A percentile compares a stretch with the other conserved stretches of the same genome.
Evolutionary conservation across 495 filamentous ascomycete genomes (phyloP).

Genomic region (Tuber magnatum): DNA sequence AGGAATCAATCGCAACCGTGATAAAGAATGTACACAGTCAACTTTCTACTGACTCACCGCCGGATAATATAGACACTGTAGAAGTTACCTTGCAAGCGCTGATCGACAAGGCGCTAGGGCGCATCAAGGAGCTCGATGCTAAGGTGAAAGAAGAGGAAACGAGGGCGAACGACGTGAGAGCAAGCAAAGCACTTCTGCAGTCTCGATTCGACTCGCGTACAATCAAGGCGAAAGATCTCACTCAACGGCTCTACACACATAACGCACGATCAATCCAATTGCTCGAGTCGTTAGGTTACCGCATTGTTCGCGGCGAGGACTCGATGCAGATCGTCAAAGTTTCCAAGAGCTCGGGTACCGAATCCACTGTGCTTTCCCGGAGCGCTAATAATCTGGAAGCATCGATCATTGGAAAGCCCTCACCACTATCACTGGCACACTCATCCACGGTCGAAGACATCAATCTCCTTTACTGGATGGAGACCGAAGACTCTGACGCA

Average conservation of each 20-base stretch:
- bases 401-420: constrained; percentile 35
- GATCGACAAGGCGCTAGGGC: constrained; percentile 18
- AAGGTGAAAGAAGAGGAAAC: constrained; percentile 53
- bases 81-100: constrained; percentile 30
- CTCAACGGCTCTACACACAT: constrained; percentile 67
- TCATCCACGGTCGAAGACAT: constrained; percentile 51
- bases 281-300: constrained; percentile 77
- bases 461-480: constrained; percentile 69
- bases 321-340: constrained; percentile 69
- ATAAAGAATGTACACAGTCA: constrained; percentile 34
- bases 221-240: constrained; percentile 67
- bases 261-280: constrained; percentile 68
- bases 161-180: constrained; percentile 52
- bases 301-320: constrained; percentile 59
- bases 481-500: constrained; percentile 55
- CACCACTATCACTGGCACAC: constrained; percentile 11
- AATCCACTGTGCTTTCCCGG: constrained; percentile 52
- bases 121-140: constrained; percentile 46
- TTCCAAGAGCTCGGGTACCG: constrained; percentile 55
- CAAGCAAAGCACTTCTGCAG: constrained; percentile 58
- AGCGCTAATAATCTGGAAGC: constrained; percentile 41
- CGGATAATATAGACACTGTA: constrained; percentile 21
- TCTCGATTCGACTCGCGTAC: constrained; percentile 57
- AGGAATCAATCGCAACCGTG: constrained; percentile 41
- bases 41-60: constrained; percentile 18